Conservation (phyloP, 2,329 filamentous ascomycete genomes). For the Zalaria sp. region DNA sequence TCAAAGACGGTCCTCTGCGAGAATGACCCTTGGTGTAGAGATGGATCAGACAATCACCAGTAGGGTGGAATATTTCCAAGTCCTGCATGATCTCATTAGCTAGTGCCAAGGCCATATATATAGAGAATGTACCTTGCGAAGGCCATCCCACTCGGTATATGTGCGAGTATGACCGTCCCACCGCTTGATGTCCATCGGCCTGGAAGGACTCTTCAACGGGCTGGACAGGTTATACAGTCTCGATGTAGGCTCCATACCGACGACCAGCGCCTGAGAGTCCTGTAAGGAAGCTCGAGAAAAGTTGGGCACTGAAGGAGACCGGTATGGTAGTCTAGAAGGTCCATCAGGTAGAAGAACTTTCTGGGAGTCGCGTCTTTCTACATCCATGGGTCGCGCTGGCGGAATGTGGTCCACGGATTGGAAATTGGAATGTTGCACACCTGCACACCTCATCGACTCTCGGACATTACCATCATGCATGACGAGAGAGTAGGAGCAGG, state of each 20-base stretch:
- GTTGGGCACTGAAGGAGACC: constrained; percentile 1
- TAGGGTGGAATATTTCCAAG: constrained; percentile 52
- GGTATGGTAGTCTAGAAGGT: neutral
- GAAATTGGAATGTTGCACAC: neutral
- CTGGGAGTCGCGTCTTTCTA: constrained; percentile 1
- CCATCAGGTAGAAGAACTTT: constrained; percentile 2
- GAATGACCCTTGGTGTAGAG: constrained; percentile 54
- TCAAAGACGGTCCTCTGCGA: constrained; percentile 52
- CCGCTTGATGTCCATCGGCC: constrained; percentile 1
- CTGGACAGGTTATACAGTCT: neutral
- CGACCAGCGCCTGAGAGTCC: neutral
- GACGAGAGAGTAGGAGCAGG: neutral
- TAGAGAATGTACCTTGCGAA: constrained; percentile 8
- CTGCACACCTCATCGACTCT: neutral
- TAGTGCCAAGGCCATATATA: constrained; percentile 2
- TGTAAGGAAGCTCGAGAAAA: constrained; percentile 3
- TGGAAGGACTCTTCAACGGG: constrained; percentile 1
- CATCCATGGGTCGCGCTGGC: neutral
- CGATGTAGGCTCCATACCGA: neutral
- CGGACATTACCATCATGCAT: neutral
- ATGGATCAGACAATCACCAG: constrained; percentile 57
- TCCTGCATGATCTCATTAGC: constrained; percentile 36
- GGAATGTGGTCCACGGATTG: neutral
- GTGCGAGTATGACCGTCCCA: constrained; percentile 6
- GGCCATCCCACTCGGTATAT: constrained; percentile 7